Conservation (phyloP, 768 basidiomycete species). For the Amylocystis lapponica region DNA sequence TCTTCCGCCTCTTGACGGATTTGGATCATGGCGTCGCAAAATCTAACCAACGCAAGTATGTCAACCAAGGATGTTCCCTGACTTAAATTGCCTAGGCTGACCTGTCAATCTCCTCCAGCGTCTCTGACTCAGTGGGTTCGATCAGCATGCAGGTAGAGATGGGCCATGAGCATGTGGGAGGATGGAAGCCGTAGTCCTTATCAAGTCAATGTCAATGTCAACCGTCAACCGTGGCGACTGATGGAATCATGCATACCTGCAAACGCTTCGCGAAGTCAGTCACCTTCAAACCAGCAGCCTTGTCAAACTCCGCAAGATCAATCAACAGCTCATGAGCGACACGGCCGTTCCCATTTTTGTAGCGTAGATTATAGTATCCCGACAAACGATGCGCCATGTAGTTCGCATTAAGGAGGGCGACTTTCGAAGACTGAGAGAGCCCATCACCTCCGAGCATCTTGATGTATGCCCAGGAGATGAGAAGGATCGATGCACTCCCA, state of each 20-base stretch:
- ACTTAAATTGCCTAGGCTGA: conserved; percentile 22
- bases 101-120: conserved; percentile 88
- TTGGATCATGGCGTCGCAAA: conserved; percentile 98
- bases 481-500: conserved; percentile 90
- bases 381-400: conserved; percentile 91
- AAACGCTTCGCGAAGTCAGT: conserved; percentile 95
- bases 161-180: conserved; percentile 98
- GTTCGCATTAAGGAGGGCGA: conserved; percentile 92
- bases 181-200: conserved; percentile 90
- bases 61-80: neutral
- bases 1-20: conserved; percentile 92
- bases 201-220: neutral
- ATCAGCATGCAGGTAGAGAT: conserved; percentile 96
- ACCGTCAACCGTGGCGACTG: neutral
- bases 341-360: conserved; percentile 84
- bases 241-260: conserved; percentile 44
- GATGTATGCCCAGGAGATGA: conserved; percentile 99
- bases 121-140: conserved; percentile 96
- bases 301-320: conserved; percentile 94
- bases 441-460: conserved; percentile 98
- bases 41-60: conserved; percentile 38
- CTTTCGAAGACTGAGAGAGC: conserved; percentile 75
- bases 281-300: conserved; percentile 83
- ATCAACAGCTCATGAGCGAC: conserved; percentile 96
- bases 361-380: conserved; percentile 80